Conservation (phyloP, 441 rosid species). For the Eutrema salsugineum region DNA sequence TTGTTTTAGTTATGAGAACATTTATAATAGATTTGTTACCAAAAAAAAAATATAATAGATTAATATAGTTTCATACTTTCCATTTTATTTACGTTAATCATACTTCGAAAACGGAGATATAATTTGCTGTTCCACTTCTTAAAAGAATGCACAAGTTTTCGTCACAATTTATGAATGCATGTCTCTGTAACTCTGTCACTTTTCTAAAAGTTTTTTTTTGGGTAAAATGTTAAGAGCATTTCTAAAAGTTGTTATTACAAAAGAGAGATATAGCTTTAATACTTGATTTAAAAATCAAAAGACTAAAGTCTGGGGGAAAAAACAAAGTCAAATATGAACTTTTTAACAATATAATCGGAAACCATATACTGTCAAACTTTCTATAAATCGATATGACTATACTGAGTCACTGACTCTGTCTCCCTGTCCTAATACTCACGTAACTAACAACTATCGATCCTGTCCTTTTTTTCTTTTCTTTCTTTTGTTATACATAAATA, state of each 20-base stretch:
- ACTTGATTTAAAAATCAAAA: background rate
- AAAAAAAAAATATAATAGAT: no score
- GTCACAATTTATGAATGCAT: no score
- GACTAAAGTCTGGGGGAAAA: background rate
- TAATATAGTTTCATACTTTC: no score
- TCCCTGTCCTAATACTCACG: constrained; percentile 21
- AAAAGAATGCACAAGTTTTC: no score
- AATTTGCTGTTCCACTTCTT: no score
- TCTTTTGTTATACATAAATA: background rate
- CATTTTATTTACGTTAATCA: no score
- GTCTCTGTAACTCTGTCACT: no score
- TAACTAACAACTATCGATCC: constrained; percentile 26
- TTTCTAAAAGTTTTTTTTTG: no score
- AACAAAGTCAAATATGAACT: constrained; percentile 16
- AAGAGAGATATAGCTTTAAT: background rate
- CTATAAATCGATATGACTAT: constrained; percentile 23
- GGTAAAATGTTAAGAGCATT: no score
- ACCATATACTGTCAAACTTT: constrained; percentile 20
- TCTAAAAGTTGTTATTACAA: background rate
- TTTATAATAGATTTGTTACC: no score
- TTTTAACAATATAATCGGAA: constrained; percentile 13
- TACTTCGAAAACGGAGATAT: no score
- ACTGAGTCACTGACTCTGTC: constrained; percentile 21
- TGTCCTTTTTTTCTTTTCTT: background rate
- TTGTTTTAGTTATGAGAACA: no score